Evolutionary conservation across 345 rosid species (phyloP), one percentile per base, ranked within the genome.

Genomic region (Acer yangbiense): DNA sequence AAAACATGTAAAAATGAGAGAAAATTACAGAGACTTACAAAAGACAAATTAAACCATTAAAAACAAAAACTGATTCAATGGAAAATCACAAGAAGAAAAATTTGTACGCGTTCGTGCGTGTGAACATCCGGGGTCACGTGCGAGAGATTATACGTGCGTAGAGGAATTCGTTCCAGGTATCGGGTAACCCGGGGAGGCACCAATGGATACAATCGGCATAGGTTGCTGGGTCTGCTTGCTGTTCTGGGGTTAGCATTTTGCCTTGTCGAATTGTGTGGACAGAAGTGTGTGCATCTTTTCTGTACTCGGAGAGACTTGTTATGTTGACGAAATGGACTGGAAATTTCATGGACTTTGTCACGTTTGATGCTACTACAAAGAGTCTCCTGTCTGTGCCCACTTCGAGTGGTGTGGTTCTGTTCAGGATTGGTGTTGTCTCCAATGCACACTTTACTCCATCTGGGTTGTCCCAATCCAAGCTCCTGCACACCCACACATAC

Each of bases 181-280:
- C 99, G 9, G 97, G 99, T 50, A 95, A 76, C 9, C 99, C 99
- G 0, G 98, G 99, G 35, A 95, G 93, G 73, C 99, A 95, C 99
- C 99, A 95, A 62, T 95, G 99, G 77, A 95, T 92, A 76, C 99
- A 95, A 78, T 95, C 99, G 0, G 99, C 99, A 9, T 86, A 95
- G 0, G 89, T 93, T 39, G 88, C 85, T 0, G 97, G 98, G 70
- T 95, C 91, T 7, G 93, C 96, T 81, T 89, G 78, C 71, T 95
- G 98, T 55, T 90, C 93, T 2, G 90, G 86, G 0, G 96, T 89
- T 35, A 93, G 79, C 84, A 89, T 84, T 77, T 93, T 92, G 78
- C 98, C 98, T 81, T 95, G 94, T 3, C 93, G 89, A 72, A 91
- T 88, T 46, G 98, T 93, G 76, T 95, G 23, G 48, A 93, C 90